Base-by-base conservation (phyloP, 2,329 filamentous ascomycete genomes). In the Aspergillus latus region DNA sequence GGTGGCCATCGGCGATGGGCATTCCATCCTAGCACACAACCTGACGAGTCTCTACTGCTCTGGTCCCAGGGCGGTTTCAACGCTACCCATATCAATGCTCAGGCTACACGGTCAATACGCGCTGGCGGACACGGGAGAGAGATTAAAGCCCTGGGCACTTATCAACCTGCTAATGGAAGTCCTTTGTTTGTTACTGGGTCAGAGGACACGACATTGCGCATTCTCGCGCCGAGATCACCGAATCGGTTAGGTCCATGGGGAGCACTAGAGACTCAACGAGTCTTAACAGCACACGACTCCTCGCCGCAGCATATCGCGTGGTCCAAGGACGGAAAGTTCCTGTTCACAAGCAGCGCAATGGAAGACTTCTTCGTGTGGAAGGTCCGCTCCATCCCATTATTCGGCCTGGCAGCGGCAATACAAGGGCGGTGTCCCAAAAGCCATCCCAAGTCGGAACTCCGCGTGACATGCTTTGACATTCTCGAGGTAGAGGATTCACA, bases 341-440 rank as follows among this genome's bases (percentile, higher is more conserved):
- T 99, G 2, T 89, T 97, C 69, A 96, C 90, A 62, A 92, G 90
- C 65, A 91, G 85, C 5, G 94, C 92, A 0, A 87, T 86, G 59
- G 93, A 97, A 70, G 93, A 99, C 72, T 88, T 97, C 61, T 93
- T 88, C 64, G 82, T 92, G 9, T 99, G 94, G 93, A 82, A 84
- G 40, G 72, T 93, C 34, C 78, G 77, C 46, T 67, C 68, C 9
- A 70, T 89, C 5, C 78, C 85, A 28, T 76, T 79, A 1, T 74
- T 83, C 54, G 77, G 75, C 2, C 64, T 84, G 8, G 82, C 84
- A 0, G 75, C 82, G 1, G 73, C 82, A 0, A 80, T 82, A 59
- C 77, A 83, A 59, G 78, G 77, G 2, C 67, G 71, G 10, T 80
- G 81, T 64, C 77, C 78, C 0, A 76, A 77, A 13, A 68, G 69